These are phyloP conservation scores for Galeopsis tetrahit DNA, from an alignment of 257 asterid species.

Conservation along the genomic window DNA sequence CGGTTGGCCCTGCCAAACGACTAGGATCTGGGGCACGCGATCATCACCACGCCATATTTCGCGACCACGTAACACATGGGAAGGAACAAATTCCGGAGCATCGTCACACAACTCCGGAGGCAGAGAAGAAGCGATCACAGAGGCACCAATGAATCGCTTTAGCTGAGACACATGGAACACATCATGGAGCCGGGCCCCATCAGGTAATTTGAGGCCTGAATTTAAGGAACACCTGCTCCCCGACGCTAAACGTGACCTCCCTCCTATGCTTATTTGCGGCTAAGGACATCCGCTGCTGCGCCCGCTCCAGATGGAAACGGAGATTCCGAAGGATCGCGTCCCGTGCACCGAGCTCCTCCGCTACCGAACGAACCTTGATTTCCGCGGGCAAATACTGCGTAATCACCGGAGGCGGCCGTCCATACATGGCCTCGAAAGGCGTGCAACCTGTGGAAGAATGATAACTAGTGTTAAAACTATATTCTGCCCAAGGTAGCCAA, in stretches of 20 bases:
- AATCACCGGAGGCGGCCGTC: neutral
- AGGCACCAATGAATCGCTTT: neutral
- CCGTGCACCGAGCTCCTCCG: neutral
- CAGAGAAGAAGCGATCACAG: no score
- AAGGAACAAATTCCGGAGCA: no score
- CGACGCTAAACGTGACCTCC: neutral
- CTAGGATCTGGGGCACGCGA: no score
- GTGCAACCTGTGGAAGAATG: neutral
- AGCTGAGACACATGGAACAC: neutral
- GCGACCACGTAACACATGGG: no score
- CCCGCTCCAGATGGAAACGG: neutral
- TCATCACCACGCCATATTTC: no score
- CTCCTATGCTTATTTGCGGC: neutral
- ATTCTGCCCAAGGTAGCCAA: neutral
- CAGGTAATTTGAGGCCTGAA: neutral
- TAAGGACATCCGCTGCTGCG: neutral
- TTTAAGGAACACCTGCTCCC: neutral
- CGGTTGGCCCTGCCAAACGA: no score
- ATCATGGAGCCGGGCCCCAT: neutral
- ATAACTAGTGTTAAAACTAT: neutral
- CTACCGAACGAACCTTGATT: neutral
- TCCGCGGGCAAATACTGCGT: neutral
- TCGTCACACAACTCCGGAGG: no score
- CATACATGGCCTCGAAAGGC: neutral
- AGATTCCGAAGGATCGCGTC: neutral